Base-by-base conservation (phyloP, 2,329 filamentous ascomycete species). In the Fusarium haematococcum region DNA sequence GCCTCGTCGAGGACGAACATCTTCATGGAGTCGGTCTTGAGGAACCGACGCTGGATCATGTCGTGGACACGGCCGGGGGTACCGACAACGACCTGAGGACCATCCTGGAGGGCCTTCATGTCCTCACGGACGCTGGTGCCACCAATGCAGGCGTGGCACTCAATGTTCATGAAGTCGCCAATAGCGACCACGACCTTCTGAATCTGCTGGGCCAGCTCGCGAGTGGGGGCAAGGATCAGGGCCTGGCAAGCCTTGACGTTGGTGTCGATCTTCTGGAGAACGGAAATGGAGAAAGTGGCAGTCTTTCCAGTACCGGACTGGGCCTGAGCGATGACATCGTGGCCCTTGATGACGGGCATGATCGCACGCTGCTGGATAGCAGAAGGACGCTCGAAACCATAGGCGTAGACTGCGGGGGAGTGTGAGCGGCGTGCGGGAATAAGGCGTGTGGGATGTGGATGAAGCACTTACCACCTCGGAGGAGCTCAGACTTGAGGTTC, bases 271-370 rank as follows among this genome's bases (percentile, higher is more conserved):
- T 98, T 98, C 91, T 99, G 97, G 79, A 99, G 94, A 81, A 97
- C 94, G 81, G 95, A 98, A 88, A 99, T 97, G 82, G 97, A 98
- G 92, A 99, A 99, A 80, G 97, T 99, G 80, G 97, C 97, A 79
- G 97, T 99, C 92, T 99, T 99, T 89, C 97, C 97, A 85, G 97
- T 99, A 91, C 97, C 97, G 80, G 97, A 99, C 91, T 99, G 97
- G 82, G 97, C 97, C 91, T 99, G 97, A 77, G 97, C 97, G 85
- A 99, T 99, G 83, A 99, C 97, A 92, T 99, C 97, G 90, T 96
- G 95, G 81, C 95, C 95, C 92, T 98, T 98, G 91, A 99, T 98
- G 84, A 99, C 97, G 83, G 97, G 97, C 94, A 98, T 97, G 87
- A 99, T 99, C 81, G 97, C 97, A 84, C 97, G 96, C 93, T 98